Percentiles rank a stretch among this genome's conserved stretches.
Evolutionary conservation across 306 rosid species (phyloP).

Genomic region (Trifolium subterraneum): DNA sequence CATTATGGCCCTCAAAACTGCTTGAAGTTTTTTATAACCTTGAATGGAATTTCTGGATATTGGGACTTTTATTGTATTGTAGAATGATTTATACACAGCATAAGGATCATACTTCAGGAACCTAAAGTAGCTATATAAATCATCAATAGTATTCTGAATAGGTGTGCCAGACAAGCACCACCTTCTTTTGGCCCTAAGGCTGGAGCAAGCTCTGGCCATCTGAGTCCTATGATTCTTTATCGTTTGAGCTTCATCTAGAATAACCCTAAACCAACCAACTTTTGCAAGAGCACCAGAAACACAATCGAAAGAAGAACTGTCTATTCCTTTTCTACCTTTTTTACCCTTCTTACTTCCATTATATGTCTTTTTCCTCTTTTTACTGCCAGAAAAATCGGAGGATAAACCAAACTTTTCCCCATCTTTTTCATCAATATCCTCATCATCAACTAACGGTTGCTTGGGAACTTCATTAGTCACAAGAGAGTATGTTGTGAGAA

Average conservation of each 20-base stretch:
- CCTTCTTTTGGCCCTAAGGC: conserved; percentile 95
- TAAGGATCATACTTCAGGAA: conserved; percentile 96
- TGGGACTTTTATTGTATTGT: conserved; percentile 82
- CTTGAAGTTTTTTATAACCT: conserved; percentile 98
- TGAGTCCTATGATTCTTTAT: conserved; percentile 98
- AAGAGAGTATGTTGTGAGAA: conserved; percentile 88
- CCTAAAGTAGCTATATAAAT: conserved; percentile 93
- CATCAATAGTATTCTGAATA: conserved; percentile 92
- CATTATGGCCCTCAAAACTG: conserved; percentile 98
- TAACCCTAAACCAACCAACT: conserved; percentile 95
- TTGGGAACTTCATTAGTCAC: conserved; percentile 96
- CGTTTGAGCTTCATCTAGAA: conserved; percentile 99
- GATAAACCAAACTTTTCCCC: conserved; percentile 74
- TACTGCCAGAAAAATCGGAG: conserved; percentile 61
- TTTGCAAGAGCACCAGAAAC: conserved; percentile 82
- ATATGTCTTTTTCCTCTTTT: conserved; percentile 72
- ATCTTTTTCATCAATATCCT: conserved; percentile 73
- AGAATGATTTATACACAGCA: conserved; percentile 86
- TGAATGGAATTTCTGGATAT: conserved; percentile 83
- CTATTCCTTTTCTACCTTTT: conserved; percentile 75
- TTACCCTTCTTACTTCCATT: conserved; percentile 65
- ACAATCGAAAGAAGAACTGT: conserved; percentile 59
- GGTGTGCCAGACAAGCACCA: conserved; percentile 99
- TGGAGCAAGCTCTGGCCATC: conserved; percentile 98
- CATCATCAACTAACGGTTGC: conserved; percentile 84